Conservation (phyloP, 352 stramenopile genomes). For the Globisporangium spinosum region DNA sequence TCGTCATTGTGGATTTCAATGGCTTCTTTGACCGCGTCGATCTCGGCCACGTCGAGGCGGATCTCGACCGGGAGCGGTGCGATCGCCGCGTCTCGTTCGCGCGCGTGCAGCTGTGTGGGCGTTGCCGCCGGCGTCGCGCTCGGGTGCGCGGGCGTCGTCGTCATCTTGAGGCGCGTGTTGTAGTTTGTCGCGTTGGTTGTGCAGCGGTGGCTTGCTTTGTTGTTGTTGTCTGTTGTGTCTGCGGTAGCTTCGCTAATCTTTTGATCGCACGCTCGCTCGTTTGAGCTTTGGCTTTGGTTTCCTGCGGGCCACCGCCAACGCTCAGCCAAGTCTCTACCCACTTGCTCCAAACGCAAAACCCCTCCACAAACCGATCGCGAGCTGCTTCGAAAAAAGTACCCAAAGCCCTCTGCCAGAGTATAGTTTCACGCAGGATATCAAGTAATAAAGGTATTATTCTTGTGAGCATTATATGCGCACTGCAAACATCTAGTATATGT, state of each 20-base stretch:
- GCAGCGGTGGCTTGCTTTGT: not conserved
- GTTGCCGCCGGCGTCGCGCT: slow-evolving; percentile 11
- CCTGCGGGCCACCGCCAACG: slow-evolving; percentile 16
- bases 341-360: not conserved
- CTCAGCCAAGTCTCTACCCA: slow-evolving; percentile 11
- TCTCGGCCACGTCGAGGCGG: slow-evolving; percentile 15
- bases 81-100: not conserved
- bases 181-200: not conserved
- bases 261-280: slow-evolving; percentile 16
- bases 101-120: slow-evolving; percentile 6
- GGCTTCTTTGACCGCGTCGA: slow-evolving; percentile 22
- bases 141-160: slow-evolving; percentile 12
- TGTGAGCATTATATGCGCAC: too few relatives aligned
- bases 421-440: not conserved
- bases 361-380: not conserved
- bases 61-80: not conserved
- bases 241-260: slow-evolving; percentile 24
- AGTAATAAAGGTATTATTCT: not conserved
- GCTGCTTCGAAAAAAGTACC: slow-evolving; percentile 12
- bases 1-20: not conserved
- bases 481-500: not conserved
- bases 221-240: slow-evolving; percentile 7
- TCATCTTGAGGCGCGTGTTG: slow-evolving; percentile 4
- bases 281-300: slow-evolving; percentile 1
- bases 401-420: not conserved